phyloP scores from a whole-genome alignment of 495 filamentous ascomycete species.

The Annulohypoxylon moriforme region DNA sequence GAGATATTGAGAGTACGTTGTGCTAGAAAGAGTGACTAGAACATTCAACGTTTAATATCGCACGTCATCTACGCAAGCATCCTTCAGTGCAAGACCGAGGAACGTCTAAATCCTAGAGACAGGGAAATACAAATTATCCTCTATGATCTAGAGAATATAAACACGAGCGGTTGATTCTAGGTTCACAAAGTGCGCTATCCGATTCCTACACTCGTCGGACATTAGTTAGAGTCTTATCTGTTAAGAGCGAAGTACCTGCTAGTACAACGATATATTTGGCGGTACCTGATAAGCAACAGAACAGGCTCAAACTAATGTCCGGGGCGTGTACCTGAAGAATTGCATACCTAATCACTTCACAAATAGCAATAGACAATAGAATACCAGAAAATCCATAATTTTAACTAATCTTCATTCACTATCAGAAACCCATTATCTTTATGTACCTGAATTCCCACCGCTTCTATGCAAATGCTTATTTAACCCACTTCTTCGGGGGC shows the following conservation, averaged over 20 bases:
- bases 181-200: too few species aligned
- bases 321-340: too few species aligned
- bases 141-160: too few species aligned
- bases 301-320: too few species aligned
- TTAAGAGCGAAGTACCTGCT: too few species aligned
- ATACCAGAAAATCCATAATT: background rate
- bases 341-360: background rate
- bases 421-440: constrained; percentile 25
- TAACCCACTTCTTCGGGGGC: constrained; percentile 1
- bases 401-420: constrained; percentile 20
- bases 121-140: background rate
- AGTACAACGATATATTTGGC: too few species aligned
- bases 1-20: background rate
- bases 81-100: background rate
- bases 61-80: background rate
- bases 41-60: background rate
- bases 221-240: too few species aligned
- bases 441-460: constrained; percentile 1
- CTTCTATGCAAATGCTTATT: constrained; percentile 10
- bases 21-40: too few species aligned
- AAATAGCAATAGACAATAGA: background rate
- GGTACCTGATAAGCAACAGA: background rate
- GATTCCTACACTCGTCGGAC: too few species aligned
- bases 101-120: too few species aligned
- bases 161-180: too few species aligned